Evolutionary conservation across 1,284 basidiomycete species (phyloP), one percentile per base, ranked within the genome.

Genomic region (Mycena sp.): DNA sequence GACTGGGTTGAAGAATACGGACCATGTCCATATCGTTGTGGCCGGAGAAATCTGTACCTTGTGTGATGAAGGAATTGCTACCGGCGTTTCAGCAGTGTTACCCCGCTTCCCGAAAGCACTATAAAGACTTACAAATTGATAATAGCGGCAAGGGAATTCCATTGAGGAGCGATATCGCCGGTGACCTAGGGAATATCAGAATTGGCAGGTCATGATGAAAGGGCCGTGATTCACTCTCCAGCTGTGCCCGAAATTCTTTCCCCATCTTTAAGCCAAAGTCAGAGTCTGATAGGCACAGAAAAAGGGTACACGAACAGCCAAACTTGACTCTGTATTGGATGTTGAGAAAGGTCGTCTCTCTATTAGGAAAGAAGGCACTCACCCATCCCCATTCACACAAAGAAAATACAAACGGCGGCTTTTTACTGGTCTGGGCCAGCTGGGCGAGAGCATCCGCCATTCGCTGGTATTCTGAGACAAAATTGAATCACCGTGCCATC

Each of bases 1-100:
- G n/a, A n/a, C n/a, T 35, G 32, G 53, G 23, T 28, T 64, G 1
- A 25, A 12, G 11, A 48, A 16, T 4, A 29, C 29, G 32, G 12
- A 86, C 86, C 70, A 87, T 87, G 70, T 88, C 86, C 73, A 88
- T 75, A 67, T 88, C 87, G 68, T 87, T 88, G 63, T 81, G 82
- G 4, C 85, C 86, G 69, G 83, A 87, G 69, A 87, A 88, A 72
- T 87, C 84, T 4, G 85, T 81, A 5, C 81, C 83, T 70, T 78
- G 82, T 0, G 86, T 81, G 65, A 79, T 77, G 69, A 83, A 83
- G 10, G 82, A 83, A 65, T 82, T 83, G 54, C 82, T 83, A 50
- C 19, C 41, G 19, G 51, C 26, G 41, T 14, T 44, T 38, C 30
- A 50, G 61, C 7, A 35, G 9, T 35, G 9, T 14, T 35, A 19